A percentile compares a stretch with the other conserved stretches of the same genome.
phyloP scores from a whole-genome alignment of 148 eudicot genomes.

The Diospyros lotus region DNA sequence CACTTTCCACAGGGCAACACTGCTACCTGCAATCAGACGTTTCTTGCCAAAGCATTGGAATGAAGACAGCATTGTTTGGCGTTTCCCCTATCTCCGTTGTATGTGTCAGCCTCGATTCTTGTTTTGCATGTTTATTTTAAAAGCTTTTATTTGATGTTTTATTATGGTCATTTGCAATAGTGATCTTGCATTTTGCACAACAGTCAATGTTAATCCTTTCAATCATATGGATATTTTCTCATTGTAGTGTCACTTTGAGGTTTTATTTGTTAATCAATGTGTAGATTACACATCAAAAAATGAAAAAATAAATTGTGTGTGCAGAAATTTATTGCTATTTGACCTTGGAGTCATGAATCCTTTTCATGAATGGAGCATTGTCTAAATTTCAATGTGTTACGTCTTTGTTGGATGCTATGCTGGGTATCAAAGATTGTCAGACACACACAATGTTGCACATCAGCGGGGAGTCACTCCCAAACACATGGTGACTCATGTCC shows the following conservation, averaged over 20 bases:
- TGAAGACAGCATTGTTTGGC: too few relatives aligned
- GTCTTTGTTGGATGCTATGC: too few relatives aligned
- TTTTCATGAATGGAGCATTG: neutral
- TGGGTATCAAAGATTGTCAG: too few relatives aligned
- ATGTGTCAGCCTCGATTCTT: slow-evolving; percentile 18
- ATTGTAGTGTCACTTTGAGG: neutral
- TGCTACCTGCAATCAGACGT: too few relatives aligned
- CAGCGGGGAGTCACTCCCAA: too few relatives aligned
- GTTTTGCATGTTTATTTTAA: neutral
- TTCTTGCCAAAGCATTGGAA: too few relatives aligned
- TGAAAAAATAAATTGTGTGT: too few relatives aligned
- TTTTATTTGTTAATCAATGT: neutral
- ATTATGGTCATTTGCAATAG: neutral
- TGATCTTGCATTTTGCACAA: neutral
- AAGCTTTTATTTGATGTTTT: neutral
- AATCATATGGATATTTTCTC: neutral
- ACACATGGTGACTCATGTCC: too few relatives aligned
- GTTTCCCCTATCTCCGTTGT: slow-evolving; percentile 24
- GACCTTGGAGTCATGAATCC: neutral
- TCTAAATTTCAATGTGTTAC: neutral
- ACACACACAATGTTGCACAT: too few relatives aligned
- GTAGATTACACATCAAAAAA: too few relatives aligned
- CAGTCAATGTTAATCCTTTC: neutral
- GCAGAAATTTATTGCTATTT: neutral
- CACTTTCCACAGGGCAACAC: too few relatives aligned